A percentile compares a stretch with the other conserved stretches of the same genome.
Conservation (phyloP, 768 basidiomycete genomes). For the Suillus alpinus region DNA sequence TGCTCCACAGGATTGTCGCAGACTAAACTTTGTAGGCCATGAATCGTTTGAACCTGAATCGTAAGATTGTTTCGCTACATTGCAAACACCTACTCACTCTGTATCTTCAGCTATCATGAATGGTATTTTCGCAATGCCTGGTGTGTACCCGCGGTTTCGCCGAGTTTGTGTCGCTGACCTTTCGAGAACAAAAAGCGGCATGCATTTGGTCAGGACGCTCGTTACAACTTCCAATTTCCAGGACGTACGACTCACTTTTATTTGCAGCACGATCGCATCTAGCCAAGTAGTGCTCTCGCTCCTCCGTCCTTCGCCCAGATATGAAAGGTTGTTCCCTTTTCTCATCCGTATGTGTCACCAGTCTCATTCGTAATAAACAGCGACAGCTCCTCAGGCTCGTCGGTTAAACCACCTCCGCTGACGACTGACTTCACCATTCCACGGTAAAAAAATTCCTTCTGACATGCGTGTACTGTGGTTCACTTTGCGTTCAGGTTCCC, state of each 20-base stretch:
- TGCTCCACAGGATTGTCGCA: background rate
- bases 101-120: background rate
- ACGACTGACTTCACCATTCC: background rate
- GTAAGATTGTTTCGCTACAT: background rate
- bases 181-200: background rate
- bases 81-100: background rate
- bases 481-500: background rate
- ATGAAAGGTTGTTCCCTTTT: background rate
- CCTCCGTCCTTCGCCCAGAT: background rate
- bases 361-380: background rate
- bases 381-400: background rate
- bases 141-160: background rate
- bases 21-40: background rate
- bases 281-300: background rate
- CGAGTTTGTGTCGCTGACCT: background rate
- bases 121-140: background rate
- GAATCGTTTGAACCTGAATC: background rate
- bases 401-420: background rate
- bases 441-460: background rate
- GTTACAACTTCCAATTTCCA: background rate
- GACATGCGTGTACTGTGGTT: background rate
- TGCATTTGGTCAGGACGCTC: background rate
- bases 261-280: background rate
- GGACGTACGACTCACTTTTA: background rate
- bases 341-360: background rate